These are phyloP conservation scores for Trichoderma simmonsii DNA, from an alignment of 2,329 filamentous ascomycete species.

Conservation along the genomic window DNA sequence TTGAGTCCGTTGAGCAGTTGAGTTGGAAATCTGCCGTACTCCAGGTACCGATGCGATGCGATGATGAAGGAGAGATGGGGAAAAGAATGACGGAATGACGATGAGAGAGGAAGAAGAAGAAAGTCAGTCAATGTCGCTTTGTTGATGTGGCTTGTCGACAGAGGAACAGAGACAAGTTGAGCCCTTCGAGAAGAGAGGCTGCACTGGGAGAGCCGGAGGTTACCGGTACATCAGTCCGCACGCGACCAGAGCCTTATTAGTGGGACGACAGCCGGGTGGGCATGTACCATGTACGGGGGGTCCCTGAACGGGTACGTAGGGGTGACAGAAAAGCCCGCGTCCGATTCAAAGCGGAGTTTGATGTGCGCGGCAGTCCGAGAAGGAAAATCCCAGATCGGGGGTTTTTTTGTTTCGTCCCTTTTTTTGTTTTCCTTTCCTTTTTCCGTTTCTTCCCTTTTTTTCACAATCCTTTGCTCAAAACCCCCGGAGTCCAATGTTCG, in stretches of 20 bases:
- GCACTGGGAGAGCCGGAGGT: background rate
- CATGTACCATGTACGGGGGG: background rate
- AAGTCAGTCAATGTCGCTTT: background rate
- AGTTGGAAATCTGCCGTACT: background rate
- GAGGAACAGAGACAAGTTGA: background rate
- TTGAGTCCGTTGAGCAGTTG: background rate
- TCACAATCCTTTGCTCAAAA: background rate
- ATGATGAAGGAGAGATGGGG: background rate
- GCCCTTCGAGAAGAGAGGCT: background rate
- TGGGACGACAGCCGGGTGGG: background rate
- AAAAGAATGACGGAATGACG: background rate
- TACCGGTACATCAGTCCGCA: conserved; percentile 5
- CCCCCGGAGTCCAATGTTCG: background rate
- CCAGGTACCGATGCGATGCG: conserved; percentile 8
- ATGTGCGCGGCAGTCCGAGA: background rate
- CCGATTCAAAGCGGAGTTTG: conserved; percentile 10
- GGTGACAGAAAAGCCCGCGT: conserved; percentile 1
- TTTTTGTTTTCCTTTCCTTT: background rate
- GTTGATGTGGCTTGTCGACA: background rate
- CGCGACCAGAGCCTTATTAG: conserved; percentile 14
- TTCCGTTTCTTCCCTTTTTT: background rate
- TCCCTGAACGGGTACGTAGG: background rate
- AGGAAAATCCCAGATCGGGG: background rate
- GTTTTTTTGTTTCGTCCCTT: background rate
- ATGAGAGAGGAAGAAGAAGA: background rate